Base-by-base conservation (phyloP, 306 rosid genomes). In the Casuarina glauca region DNA sequence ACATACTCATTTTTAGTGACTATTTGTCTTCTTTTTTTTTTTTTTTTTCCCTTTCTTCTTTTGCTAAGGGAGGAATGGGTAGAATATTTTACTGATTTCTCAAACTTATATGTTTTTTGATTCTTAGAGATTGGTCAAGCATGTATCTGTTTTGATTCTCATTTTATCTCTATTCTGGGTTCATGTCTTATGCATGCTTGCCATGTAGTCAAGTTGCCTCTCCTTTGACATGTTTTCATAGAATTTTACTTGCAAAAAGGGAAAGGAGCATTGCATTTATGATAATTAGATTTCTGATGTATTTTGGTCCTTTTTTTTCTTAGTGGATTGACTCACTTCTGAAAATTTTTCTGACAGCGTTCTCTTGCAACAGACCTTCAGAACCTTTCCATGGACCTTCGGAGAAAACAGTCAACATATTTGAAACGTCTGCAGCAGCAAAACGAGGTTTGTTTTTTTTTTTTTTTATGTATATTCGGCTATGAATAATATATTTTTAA, bases 361-460 rank as follows among this genome's bases (percentile, higher is more conserved):
- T 87, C 93, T 52, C 95, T 90, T 87, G 97, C 97, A 70, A 88
- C 90, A 77, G 91, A 92, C 80, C 97, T 92, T 86, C 95, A 92
- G 84, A 90, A 84, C 77, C 87, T 92, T 43, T 90, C 94, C 19
- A 75, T 92, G 88, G 93, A 89, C 63, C 93, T 91, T 35, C 84
- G 93, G 53, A 86, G 88, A 76, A 90, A 89, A 81, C 97, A 91
- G 72, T 91, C 97, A 19, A 57, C 86, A 70, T 90, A 91, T 76
- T 79, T 91, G 87, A 92, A 88, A 80, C 88, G 82, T 46, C 69
- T 92, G 82, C 90, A 74, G 89, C 90, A 92, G 82, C 94, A 92
- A 77, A 83, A 84, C 74, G 93, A 92, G 97, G 97, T 92, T 13
- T 11, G 48, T 52, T 20, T 45, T 53, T 13, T 11, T 46, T 52